These are phyloP conservation scores for Cercospora zeina DNA, from an alignment of 2,329 filamentous ascomycete species.

Conservation along the genomic window DNA sequence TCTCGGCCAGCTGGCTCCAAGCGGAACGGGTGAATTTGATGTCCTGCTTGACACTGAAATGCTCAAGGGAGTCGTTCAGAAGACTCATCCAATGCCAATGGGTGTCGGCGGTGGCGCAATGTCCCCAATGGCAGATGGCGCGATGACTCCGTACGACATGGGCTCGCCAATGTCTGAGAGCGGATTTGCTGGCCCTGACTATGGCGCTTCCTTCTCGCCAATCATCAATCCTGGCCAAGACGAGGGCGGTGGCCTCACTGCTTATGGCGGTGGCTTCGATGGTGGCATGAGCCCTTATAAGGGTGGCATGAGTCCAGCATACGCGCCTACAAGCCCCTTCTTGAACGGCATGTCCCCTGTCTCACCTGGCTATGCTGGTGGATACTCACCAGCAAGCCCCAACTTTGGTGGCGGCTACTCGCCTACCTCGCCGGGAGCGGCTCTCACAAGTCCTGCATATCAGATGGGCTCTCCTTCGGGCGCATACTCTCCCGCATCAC, in stretches of 20 bases:
- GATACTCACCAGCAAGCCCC: slow-evolving; percentile 37
- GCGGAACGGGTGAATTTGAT: slow-evolving; percentile 95
- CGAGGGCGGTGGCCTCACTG: slow-evolving; percentile 57
- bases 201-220: slow-evolving; percentile 68
- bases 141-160: slow-evolving; percentile 88
- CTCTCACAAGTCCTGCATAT: slow-evolving; percentile 57
- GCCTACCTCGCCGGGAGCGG: slow-evolving; percentile 48
- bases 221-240: slow-evolving; percentile 65
- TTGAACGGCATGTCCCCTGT: slow-evolving; percentile 66
- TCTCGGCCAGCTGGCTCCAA: slow-evolving; percentile 92
- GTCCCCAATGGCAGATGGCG: slow-evolving; percentile 63
- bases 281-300: slow-evolving; percentile 68
- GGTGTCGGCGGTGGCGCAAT: slow-evolving; percentile 78
- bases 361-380: slow-evolving; percentile 56
- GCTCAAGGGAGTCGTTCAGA: slow-evolving; percentile 90
- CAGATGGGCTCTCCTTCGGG: slow-evolving; percentile 48
- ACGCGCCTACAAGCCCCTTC: slow-evolving; percentile 46
- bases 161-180: slow-evolving; percentile 64
- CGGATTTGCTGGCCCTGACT: slow-evolving; percentile 60
- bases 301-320: slow-evolving; percentile 47
- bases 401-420: slow-evolving; percentile 33
- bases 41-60: slow-evolving; percentile 91
- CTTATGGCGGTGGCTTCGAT: slow-evolving; percentile 66
- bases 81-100: slow-evolving; percentile 52
- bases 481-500: slow-evolving; percentile 51